Evolutionary conservation across 495 filamentous ascomycete genomes (phyloP).

Genomic region (Tuber calosporum): DNA sequence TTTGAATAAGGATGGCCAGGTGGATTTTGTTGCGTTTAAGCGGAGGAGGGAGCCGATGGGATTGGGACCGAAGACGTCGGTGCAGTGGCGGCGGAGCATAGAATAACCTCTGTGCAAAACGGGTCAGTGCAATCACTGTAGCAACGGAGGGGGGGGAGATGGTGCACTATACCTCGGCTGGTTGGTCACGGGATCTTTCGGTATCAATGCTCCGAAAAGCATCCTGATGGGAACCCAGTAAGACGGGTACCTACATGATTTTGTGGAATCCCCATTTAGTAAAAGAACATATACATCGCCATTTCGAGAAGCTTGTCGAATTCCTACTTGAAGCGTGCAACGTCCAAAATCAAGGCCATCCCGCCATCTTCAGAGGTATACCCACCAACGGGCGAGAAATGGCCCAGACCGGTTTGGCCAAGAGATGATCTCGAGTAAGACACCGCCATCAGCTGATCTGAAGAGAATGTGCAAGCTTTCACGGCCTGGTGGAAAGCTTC

Average conservation of each 20-base stretch:
- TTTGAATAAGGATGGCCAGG: slow-evolving; percentile 28
- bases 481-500: slow-evolving; percentile 37
- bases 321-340: slow-evolving; percentile 38
- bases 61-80: slow-evolving; percentile 2
- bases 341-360: slow-evolving; percentile 39
- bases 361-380: slow-evolving; percentile 36
- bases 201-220: slow-evolving; percentile 33
- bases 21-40: slow-evolving; percentile 35
- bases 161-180: slow-evolving; percentile 21
- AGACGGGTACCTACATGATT: slow-evolving; percentile 28
- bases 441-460: slow-evolving; percentile 30
- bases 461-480: slow-evolving; percentile 26
- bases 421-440: slow-evolving; percentile 38
- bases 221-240: slow-evolving; percentile 39
- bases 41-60: slow-evolving; percentile 22
- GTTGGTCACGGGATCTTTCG: slow-evolving; percentile 30
- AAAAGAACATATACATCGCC: not conserved
- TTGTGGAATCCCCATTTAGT: slow-evolving; percentile 7
- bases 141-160: not conserved
- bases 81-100: slow-evolving; percentile 22
- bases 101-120: slow-evolving; percentile 30
- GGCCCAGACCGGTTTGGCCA: slow-evolving; percentile 38
- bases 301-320: slow-evolving; percentile 2
- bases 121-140: not conserved
- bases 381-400: slow-evolving; percentile 41